Base-by-base conservation (phyloP, 225 moss, liverwort and hornwort species). In the Climacium dendroides region DNA sequence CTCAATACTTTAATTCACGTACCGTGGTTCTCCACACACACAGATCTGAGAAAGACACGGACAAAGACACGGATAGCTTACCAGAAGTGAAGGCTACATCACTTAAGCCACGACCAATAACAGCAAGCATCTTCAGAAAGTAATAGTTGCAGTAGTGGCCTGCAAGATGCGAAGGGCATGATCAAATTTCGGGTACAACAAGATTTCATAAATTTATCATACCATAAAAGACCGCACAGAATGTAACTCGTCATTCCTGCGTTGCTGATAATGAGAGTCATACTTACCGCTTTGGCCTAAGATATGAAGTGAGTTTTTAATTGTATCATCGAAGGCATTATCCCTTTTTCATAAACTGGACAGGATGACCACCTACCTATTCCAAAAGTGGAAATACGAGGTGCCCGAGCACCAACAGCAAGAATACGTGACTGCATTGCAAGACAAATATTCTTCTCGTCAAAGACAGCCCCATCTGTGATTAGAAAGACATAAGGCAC, bases 101-200 rank as follows among this genome's bases (percentile, higher is more conserved):
- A 91, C 92, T 96, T 53, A 94, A 86, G 78, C 95, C 94, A 84
- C 96, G 93, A 67, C 96, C 96, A 83, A 96, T 95, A 78, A 93
- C 90, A 79, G 95, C 96, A 83, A 96, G 95, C 95, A 95, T 96
- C 91, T 96, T 96, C 89, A 96, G 80, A 88, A 96, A 96, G 88
- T 96, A 96, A 74, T 92, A 96, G 89, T 96, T 96, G 90, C 96
- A 96, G 79, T 90, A 96, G 77, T 93, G 91, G 43, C 95, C 96
- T 94, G 91, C 80, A 90, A 88, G 66, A 91, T 72, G 69, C 62
- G n/a, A 83, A 76, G 47, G 32, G 17, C 23, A 78, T 32, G 25
- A 90, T 91, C 76, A 86, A 45, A 32, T 78, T 48, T 80, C 62
- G 37, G 59, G 32, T 57, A 59, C 23, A 82, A 52, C 20, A 29